phyloP scores from a whole-genome alignment of 441 rosid genomes.

The Erodium trifolium region DNA sequence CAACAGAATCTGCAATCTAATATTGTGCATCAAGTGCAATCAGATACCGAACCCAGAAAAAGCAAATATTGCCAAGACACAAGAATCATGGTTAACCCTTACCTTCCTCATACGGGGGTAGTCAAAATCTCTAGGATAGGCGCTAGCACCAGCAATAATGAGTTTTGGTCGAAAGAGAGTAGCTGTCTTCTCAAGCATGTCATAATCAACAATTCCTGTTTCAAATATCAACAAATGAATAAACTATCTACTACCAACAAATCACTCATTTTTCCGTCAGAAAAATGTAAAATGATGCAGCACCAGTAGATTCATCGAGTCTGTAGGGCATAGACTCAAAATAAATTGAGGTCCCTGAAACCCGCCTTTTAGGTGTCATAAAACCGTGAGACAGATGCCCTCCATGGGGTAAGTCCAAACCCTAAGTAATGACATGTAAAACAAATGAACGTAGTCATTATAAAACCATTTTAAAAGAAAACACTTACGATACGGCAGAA shows the following conservation, averaged over 20 bases:
- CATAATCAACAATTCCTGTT: conserved; percentile 73
- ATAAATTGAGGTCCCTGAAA: conserved; percentile 86
- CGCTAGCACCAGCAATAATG: conserved; percentile 27
- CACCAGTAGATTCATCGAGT: conserved; percentile 83
- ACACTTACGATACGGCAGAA: neutral
- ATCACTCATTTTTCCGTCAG: conserved; percentile 3
- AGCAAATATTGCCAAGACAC: neutral
- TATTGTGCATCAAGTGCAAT: neutral
- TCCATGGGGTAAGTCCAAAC: conserved; percentile 88
- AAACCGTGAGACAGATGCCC: conserved; percentile 97
- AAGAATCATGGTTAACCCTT: neutral
- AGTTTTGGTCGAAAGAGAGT: conserved; percentile 31
- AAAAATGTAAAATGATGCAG: conserved; percentile 12
- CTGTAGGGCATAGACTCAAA: conserved; percentile 94
- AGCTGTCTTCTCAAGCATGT: conserved; percentile 87
- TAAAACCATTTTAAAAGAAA: neutral
- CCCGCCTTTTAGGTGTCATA: conserved; percentile 85
- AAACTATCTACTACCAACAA: conserved; percentile 9
- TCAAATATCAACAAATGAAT: conserved; percentile 19
- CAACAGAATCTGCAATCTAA: conserved; percentile 6
- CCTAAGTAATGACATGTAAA: conserved; percentile 29
- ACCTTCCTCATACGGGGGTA: conserved; percentile 26
- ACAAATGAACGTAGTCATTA: neutral
- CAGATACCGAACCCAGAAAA: neutral
- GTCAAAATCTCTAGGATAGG: conserved; percentile 23